A percentile compares a stretch with the other conserved stretches of the same genome.
Conservation (phyloP, 1,284 basidiomycete genomes). For the Inonotus obliquus region DNA sequence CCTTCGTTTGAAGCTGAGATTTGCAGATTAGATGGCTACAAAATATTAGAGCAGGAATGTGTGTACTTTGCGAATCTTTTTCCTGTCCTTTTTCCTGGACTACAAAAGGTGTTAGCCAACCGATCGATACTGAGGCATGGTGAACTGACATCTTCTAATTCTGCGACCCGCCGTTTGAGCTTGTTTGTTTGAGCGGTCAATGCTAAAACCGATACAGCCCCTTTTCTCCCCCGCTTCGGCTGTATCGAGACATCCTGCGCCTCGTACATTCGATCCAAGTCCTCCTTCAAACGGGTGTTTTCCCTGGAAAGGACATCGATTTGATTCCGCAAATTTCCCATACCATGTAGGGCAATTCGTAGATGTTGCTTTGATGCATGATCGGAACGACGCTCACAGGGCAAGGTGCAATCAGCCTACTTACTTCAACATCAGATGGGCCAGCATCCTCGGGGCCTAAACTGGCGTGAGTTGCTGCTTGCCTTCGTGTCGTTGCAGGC, state of each 20-base stretch:
- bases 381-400: background rate
- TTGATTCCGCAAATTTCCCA: slow-evolving; percentile 22
- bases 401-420: background rate
- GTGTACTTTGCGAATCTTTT: slow-evolving; percentile 28
- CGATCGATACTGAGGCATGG: background rate
- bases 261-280: slow-evolving; percentile 26
- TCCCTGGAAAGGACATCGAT: slow-evolving; percentile 22
- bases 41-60: background rate
- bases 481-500: background rate
- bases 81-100: slow-evolving; percentile 28
- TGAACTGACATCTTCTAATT: slow-evolving; percentile 28
- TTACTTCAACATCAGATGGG: background rate
- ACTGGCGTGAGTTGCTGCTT: background rate
- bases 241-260: slow-evolving; percentile 25
- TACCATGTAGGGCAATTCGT: slow-evolving; percentile 22
- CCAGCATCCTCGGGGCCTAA: background rate
- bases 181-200: slow-evolving; percentile 25
- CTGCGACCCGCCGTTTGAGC: slow-evolving; percentile 25
- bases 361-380: slow-evolving; percentile 23
- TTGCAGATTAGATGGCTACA: background rate
- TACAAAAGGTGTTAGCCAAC: slow-evolving; percentile 7
- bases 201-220: slow-evolving; percentile 19
- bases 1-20: slow-evolving; percentile 33
- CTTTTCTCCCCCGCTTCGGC: slow-evolving; percentile 25
- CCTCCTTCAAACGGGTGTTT: slow-evolving; percentile 26